Evolutionary conservation across 2,329 filamentous ascomycete genomes (phyloP), one percentile per base, ranked within the genome.

Genomic region (Bisporella sp.): DNA sequence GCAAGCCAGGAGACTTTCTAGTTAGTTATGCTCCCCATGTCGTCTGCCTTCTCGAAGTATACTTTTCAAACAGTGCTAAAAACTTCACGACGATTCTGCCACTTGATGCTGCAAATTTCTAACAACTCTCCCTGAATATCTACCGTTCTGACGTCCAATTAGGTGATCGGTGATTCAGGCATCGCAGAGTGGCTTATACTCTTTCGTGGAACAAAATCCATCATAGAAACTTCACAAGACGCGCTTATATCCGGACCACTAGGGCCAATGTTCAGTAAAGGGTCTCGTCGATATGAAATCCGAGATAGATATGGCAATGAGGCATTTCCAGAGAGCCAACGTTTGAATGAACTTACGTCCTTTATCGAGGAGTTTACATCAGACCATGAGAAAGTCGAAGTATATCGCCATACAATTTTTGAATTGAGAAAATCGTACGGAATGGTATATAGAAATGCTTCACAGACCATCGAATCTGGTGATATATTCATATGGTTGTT

Each of bases 401-500:
- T 64, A 1, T 71, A 69, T 55, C 48, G 56, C 1, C 49, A 56
- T 4, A 65, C 67, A 1, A 59, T 71, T 6, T 56, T 66, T 21
- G 63, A 67, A 41, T 59, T 72, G 5, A 64, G 68, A 21, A 61
- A 60, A 43, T 62, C 64, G 1, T 65, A 68, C 46, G 56, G 58
- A 1, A 55, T 61, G 12, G 52, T 63, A 32, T 58, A 55, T 13
- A 54, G 49, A 5, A 21, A 48, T 42, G 41, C 49, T 45, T 54
- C 51, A 41, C 12, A 49, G 31, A 37, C 53, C 33, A 58, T 65
- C 9, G 71, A 73, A 45, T 58, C 66, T 28, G 60, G 63, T 2
- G 71, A 73, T 49, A 60, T 69, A 1, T 71, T 72, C 48, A 58
- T 69, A 5, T 72, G 70, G 69, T 61, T 71, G 44, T 71, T 68